Conservation (phyloP, 352 stramenopile genomes). For the Globisporangium solare region DNA sequence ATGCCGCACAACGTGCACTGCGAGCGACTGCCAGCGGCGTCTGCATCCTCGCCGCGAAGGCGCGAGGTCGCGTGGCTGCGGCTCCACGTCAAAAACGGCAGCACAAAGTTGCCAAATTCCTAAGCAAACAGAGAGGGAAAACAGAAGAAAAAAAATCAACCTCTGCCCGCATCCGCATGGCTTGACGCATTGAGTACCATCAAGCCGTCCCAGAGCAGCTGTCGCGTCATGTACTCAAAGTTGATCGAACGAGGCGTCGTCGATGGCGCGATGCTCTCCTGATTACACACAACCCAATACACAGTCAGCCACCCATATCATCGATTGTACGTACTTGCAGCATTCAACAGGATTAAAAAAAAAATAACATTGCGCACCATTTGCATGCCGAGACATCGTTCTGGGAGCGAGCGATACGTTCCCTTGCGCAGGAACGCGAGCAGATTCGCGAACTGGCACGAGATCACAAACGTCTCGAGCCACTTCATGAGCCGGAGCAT, state of each 20-base stretch:
- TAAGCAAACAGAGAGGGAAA: constrained; percentile 18
- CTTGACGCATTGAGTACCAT: constrained; percentile 45
- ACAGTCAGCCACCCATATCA: constrained; percentile 3
- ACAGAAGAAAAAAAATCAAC: neutral
- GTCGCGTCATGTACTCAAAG: constrained; percentile 86
- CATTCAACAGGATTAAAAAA: too few relatives aligned
- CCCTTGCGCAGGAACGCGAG: constrained; percentile 70
- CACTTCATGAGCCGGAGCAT: constrained; percentile 60
- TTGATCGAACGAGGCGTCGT: constrained; percentile 66
- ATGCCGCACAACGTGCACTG: constrained; percentile 67
- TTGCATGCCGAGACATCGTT: constrained; percentile 65
- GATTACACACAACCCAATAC: neutral
- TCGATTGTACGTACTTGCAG: neutral
- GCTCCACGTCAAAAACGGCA: constrained; percentile 71
- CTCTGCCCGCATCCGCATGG: too few relatives aligned
- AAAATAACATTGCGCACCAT: constrained; percentile 33
- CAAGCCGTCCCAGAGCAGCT: constrained; percentile 77
- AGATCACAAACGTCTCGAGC: constrained; percentile 61
- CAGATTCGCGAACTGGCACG: constrained; percentile 68
- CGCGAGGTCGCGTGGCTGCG: constrained; percentile 22
- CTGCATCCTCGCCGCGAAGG: constrained; percentile 8
- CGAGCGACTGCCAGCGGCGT: constrained; percentile 8
- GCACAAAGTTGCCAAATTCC: constrained; percentile 78
- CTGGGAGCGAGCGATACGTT: constrained; percentile 61
- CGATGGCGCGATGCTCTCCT: constrained; percentile 57